Base-by-base conservation (phyloP, 2,329 filamentous ascomycete species). In the Plenodomus biglobosus region DNA sequence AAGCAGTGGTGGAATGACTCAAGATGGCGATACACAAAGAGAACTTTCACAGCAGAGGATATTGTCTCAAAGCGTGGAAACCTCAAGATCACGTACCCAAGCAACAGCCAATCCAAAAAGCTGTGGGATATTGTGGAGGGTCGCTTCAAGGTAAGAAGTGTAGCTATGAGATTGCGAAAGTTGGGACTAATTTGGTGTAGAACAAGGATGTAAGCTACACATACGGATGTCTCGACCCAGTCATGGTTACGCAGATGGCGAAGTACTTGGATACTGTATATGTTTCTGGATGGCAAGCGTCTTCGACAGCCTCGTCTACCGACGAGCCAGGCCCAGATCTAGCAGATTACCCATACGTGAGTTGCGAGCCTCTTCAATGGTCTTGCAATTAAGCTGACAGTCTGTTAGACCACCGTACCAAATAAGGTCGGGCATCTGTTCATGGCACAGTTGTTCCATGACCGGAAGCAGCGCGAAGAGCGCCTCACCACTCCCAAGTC, bases 201-300 rank as follows among this genome's bases (percentile, higher is more conserved):
- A 88, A 82, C 68, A 84, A 85, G 65, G 88, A 94, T 68, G 89
- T 89, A 40, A 95, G 90, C 75, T 95, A 87, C 78, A 99, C 94
- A 48, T 99, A 96, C 71, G 94, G 94, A 67, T 97, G 94, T 76
- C 81, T 99, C 58, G 94, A 99, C 71, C 94, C 94, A 10, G 96
- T 95, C 47, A 96, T 96, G 89, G 83, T 99, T 71, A 97, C 94
- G 21, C 94, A 99, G 75, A 99, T 99, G 94, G 92, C 92, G 65
- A 96, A 97, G 76, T 97, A 95, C 74, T 82, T 99, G 54, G 94
- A 99, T 71, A 99, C 94, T 27, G 90, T 99, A 71, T 99, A 99
- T 73, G 94, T 99, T 54, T 97, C 94, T 45, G 94, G 94, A 57
- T 99, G 94, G 94, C 94, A 99, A 76, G 96, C 90, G 58, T 97